Base-by-base conservation (phyloP, 768 basidiomycete species). In the Phlebiopsis gigantea region DNA sequence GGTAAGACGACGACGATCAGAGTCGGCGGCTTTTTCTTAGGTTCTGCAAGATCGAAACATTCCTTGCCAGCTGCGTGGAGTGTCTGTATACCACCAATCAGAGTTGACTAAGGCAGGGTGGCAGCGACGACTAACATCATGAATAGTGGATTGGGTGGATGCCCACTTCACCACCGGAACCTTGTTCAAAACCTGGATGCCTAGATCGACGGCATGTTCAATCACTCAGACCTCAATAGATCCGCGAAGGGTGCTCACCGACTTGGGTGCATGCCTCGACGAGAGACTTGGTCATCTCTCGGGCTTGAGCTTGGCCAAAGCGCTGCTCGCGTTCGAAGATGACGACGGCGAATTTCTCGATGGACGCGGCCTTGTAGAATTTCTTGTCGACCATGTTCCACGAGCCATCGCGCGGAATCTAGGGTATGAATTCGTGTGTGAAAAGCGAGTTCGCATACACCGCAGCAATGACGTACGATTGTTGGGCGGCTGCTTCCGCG, bases 351-450 rank as follows among this genome's bases (percentile, higher is more conserved):
- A 87, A 90, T 17, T 77, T 72, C 0, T 73, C 66, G 53, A 92
- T 80, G 10, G 59, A 63, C 1, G 66, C 77, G 0, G 87, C 80
- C 55, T 71, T 73, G 70, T 75, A 86, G 71, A 92, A 90, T 28
- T 77, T 75, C 61, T 87, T 88, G 61, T 88, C 85, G 1, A 88
- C 76, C 90, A 91, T 88, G 57, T 91, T 92, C 90, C 90, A 92
- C 0, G 81, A 70, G 4, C 90, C 90, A 53, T 89, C 82, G 5
- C 67, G 72, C 0, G 88, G 88, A 31, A 65, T 69, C 85, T 88
- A 34, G 4, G 34, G 15, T 48, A 53, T 62, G 56, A 55, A 58
- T 26, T 55, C 45, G 42, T 26, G 47, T 1, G 52, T 25, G 45
- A 12, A 22, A 21, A 34, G 28, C 19, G 51, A 31, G 39, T 12